phyloP scores from a whole-genome alignment of 2,329 filamentous ascomycete genomes.

The Diaporthe longicolla region DNA sequence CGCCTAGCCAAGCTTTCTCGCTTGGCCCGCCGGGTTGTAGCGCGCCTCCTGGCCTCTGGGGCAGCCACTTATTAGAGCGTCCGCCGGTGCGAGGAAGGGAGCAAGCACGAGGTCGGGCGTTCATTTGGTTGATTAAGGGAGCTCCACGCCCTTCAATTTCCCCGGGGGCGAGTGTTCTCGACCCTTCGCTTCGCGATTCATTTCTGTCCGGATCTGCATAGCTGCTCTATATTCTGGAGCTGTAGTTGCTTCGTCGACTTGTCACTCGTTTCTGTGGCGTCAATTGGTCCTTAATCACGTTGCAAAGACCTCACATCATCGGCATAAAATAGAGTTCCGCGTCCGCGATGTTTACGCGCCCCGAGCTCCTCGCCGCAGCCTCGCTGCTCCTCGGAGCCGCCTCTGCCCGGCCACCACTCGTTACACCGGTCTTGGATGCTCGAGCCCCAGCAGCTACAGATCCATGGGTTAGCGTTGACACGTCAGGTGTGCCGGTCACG shows the following conservation, averaged over 20 bases:
- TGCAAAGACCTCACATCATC: neutral
- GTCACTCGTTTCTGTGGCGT: conserved; percentile 15
- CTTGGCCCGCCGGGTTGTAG: conserved; percentile 27
- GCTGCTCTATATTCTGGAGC: neutral
- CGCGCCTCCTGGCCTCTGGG: conserved; percentile 10
- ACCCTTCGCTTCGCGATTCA: conserved; percentile 21
- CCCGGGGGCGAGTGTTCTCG: conserved; percentile 2
- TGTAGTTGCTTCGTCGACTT: neutral
- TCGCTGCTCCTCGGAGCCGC: conserved; percentile 32
- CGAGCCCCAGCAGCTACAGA: conserved; percentile 49
- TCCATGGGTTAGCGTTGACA: conserved; percentile 67
- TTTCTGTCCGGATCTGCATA: neutral
- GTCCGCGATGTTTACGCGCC: conserved; percentile 18
- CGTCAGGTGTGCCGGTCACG: conserved; percentile 62
- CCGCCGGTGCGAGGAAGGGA: neutral
- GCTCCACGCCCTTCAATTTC: conserved; percentile 6
- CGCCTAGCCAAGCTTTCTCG: conserved; percentile 25
- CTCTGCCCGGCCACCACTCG: conserved; percentile 27
- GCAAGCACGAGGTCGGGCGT: neutral
- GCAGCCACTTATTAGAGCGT: conserved; percentile 15
- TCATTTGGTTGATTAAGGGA: conserved; percentile 20
- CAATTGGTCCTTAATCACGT: neutral
- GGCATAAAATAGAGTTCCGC: neutral
- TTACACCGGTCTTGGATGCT: conserved; percentile 33
- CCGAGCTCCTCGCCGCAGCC: conserved; percentile 36